Conservation (phyloP, 23 red algal species). For the Gracilaria gracilis region DNA sequence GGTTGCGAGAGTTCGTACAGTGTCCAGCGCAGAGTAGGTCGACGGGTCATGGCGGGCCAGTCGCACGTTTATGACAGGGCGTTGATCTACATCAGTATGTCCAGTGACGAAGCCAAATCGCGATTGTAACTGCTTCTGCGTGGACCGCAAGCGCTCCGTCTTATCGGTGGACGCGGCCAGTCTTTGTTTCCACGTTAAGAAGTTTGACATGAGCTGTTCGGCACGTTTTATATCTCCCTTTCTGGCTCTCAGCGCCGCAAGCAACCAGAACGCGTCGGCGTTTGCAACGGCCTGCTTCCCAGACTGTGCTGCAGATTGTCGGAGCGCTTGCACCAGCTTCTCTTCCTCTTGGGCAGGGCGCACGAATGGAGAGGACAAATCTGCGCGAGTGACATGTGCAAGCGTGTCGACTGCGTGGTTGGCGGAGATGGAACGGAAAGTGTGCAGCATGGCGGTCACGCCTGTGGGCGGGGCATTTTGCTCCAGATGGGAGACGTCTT, state of each 20-base stretch:
- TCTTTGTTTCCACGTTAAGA: conserved; percentile 13
- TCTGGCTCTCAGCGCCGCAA: conserved; percentile 24
- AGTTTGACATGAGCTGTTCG: conserved; percentile 26
- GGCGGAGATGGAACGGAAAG: not conserved
- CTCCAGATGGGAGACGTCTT: not conserved
- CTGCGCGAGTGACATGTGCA: conserved; percentile 12
- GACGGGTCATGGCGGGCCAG: conserved; percentile 24
- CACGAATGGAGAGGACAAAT: conserved; percentile 44
- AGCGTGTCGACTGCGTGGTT: not conserved
- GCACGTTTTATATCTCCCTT: conserved; percentile 51
- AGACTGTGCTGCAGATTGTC: not conserved
- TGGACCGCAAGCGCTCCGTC: not conserved
- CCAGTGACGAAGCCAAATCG: conserved; percentile 30
- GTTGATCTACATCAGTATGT: conserved; percentile 6
- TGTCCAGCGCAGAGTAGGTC: conserved; percentile 38
- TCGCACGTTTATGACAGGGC: conserved; percentile 44
- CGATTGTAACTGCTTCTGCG: conserved; percentile 19
- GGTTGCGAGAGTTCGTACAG: conserved; percentile 19
- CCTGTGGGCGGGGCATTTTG: conserved; percentile 20
- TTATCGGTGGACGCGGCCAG: not conserved
- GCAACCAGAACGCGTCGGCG: conserved; percentile 45
- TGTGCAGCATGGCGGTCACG: not conserved
- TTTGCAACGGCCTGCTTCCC: conserved; percentile 17
- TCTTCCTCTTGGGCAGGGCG: conserved; percentile 16
- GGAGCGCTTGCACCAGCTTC: not conserved